A percentile compares a stretch with the other conserved stretches of the same genome.
Conservation (phyloP, 495 filamentous ascomycete species). For the Sabuloglossum arenarium region DNA sequence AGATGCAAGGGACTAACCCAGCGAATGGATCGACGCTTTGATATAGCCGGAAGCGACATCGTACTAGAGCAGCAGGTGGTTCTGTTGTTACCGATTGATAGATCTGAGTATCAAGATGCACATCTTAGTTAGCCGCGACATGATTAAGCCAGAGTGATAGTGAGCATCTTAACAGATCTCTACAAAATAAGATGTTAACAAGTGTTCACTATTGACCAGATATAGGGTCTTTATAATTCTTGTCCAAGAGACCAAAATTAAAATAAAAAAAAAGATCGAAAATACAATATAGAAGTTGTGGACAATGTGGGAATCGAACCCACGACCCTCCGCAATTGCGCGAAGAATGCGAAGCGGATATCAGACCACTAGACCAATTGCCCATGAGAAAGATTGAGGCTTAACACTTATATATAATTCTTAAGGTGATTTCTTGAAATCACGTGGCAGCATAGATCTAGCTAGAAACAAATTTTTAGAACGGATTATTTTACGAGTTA, state of each 20-base stretch:
- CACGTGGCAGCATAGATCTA: background rate
- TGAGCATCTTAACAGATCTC: no score
- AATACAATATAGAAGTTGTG: slow-evolving; percentile 5
- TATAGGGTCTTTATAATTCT: background rate
- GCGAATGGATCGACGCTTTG: background rate
- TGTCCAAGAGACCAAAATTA: no score
- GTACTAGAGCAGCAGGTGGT: background rate
- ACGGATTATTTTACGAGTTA: background rate
- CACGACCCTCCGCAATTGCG: slow-evolving; percentile 15
- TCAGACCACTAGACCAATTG: slow-evolving; percentile 17
- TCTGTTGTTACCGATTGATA: no score
- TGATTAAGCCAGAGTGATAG: no score
- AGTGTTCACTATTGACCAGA: background rate
- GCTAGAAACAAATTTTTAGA: background rate
- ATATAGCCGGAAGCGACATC: background rate
- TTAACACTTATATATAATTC: background rate
- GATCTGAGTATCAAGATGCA: no score
- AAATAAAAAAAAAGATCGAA: background rate
- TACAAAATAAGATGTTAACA: no score
- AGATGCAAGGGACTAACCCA: background rate
- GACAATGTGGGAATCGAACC: slow-evolving; percentile 19
- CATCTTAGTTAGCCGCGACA: no score
- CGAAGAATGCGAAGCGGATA: slow-evolving; percentile 16
- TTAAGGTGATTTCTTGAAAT: background rate
- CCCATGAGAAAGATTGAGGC: background rate